Evolutionary conservation across 2,329 filamentous ascomycete genomes (phyloP).

Genomic region (Ilyonectria sp.): DNA sequence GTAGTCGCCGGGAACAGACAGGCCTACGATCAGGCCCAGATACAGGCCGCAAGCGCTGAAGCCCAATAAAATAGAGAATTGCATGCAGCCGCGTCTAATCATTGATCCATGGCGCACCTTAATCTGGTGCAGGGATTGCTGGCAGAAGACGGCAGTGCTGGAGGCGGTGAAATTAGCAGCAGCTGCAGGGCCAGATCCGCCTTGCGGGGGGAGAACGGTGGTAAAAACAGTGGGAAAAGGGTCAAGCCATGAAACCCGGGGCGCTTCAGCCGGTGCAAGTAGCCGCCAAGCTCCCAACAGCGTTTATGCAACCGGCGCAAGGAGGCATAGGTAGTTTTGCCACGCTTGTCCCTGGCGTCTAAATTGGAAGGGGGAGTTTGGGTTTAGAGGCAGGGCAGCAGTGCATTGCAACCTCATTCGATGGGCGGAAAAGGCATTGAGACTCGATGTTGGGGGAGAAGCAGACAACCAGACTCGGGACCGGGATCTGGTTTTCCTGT

Average conservation of each 20-base stretch:
- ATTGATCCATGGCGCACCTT: background rate
- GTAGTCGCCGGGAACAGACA: background rate
- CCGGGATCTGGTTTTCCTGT: slow-evolving; percentile 15
- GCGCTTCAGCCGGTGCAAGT: slow-evolving; percentile 36
- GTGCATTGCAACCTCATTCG: background rate
- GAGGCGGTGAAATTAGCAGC: slow-evolving; percentile 23
- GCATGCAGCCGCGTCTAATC: background rate
- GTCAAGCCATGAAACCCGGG: slow-evolving; percentile 41
- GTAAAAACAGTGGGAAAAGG: background rate
- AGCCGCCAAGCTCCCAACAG: slow-evolving; percentile 19
- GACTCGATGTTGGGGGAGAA: background rate
- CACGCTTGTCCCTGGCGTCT: background rate
- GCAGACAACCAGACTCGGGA: background rate
- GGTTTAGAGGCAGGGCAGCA: background rate
- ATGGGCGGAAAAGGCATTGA: background rate
- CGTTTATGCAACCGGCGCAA: slow-evolving; percentile 27
- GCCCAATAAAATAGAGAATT: background rate
- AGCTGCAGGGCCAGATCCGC: background rate
- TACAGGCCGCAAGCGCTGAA: background rate
- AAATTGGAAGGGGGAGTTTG: background rate
- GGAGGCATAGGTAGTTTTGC: slow-evolving; percentile 20
- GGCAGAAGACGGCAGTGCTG: background rate
- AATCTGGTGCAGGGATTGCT: slow-evolving; percentile 2
- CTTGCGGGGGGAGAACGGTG: background rate
- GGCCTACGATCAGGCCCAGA: background rate